Percentiles rank a stretch among this genome's conserved stretches.
Evolutionary conservation across 495 filamentous ascomycete species (phyloP).

Genomic region (Chaetomium tenue): DNA sequence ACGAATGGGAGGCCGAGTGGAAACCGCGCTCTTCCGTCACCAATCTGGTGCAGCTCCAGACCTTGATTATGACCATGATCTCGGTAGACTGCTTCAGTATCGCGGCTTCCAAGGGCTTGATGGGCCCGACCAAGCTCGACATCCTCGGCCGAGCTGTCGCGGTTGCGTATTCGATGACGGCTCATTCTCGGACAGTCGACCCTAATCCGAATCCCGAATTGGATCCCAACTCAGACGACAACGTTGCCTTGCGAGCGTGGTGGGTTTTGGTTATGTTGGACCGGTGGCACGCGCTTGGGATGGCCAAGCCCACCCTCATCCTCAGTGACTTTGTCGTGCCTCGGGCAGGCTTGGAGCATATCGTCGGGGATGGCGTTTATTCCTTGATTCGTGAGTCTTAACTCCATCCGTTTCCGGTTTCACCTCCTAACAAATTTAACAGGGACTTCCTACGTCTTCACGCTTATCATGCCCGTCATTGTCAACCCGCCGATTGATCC

Average conservation of each 20-base stretch:
- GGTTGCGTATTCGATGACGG: constrained; percentile 56
- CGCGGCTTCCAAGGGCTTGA: constrained; percentile 34
- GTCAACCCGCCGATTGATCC: constrained; percentile 24
- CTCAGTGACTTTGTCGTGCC: constrained; percentile 61
- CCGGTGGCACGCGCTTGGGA: constrained; percentile 71
- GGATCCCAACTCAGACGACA: constrained; percentile 69
- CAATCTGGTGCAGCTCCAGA: constrained; percentile 63
- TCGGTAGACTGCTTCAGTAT: constrained; percentile 53
- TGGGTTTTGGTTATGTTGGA: constrained; percentile 71
- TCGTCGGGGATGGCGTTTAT: constrained; percentile 64
- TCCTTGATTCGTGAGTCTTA: constrained; percentile 65
- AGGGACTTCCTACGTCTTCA: constrained; percentile 43
- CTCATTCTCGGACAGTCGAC: constrained; percentile 45
- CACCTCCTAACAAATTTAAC: constrained; percentile 25
- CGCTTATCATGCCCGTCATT: constrained; percentile 33
- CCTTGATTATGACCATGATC: constrained; percentile 60
- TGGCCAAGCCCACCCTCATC: constrained; percentile 57
- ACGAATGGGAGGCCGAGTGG: constrained; percentile 53
- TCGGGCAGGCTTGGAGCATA: constrained; percentile 59
- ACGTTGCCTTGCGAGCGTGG: constrained; percentile 69
- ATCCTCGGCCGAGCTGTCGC: constrained; percentile 59
- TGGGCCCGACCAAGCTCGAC: constrained; percentile 37
- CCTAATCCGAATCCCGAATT: constrained; percentile 30
- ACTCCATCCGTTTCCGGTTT: neutral
- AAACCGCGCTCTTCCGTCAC: constrained; percentile 45